phyloP scores from a whole-genome alignment of 2,329 filamentous ascomycete species.

The Nectriaceae sp. region DNA sequence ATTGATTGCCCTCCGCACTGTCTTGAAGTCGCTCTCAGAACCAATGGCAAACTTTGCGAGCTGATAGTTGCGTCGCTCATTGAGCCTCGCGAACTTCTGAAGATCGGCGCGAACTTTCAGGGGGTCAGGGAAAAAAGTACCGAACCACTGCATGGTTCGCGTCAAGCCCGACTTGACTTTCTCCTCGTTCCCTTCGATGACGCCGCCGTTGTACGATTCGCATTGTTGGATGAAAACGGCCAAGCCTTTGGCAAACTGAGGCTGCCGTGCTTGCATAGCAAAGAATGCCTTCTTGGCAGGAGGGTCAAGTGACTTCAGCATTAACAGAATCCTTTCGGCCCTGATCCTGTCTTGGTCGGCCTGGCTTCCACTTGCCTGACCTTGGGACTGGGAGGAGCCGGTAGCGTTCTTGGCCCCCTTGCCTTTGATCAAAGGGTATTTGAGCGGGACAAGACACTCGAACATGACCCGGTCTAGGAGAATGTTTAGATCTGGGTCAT shows the following conservation, averaged over 20 bases:
- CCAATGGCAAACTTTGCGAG: conserved; percentile 84
- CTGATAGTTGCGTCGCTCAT: conserved; percentile 88
- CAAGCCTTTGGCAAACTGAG: conserved; percentile 71
- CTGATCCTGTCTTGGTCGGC: conserved; percentile 74
- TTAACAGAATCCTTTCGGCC: conserved; percentile 78
- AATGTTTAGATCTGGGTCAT: conserved; percentile 82
- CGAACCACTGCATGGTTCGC: conserved; percentile 71
- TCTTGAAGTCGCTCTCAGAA: conserved; percentile 87
- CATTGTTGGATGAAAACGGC: conserved; percentile 79
- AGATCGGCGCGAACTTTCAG: conserved; percentile 73
- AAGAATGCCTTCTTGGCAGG: conserved; percentile 87
- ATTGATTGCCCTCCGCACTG: conserved; percentile 85
- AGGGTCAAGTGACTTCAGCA: conserved; percentile 76
- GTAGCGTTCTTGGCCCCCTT: conserved; percentile 64
- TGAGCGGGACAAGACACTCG: conserved; percentile 86
- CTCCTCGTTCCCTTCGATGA: conserved; percentile 72
- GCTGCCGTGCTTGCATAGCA: conserved; percentile 77
- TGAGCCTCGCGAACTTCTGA: conserved; percentile 85
- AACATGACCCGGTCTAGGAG: conserved; percentile 83
- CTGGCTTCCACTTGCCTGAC: conserved; percentile 45
- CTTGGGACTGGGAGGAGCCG: conserved; percentile 56
- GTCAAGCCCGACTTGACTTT: conserved; percentile 71
- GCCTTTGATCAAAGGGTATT: conserved; percentile 69
- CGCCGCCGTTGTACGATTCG: conserved; percentile 86
- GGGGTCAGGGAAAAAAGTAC: conserved; percentile 75